Percentiles rank a stretch among this genome's conserved stretches.
These are phyloP conservation scores for Colletotrichum costaricense DNA, from an alignment of 2,329 filamentous ascomycete species.

Conservation along the genomic window DNA sequence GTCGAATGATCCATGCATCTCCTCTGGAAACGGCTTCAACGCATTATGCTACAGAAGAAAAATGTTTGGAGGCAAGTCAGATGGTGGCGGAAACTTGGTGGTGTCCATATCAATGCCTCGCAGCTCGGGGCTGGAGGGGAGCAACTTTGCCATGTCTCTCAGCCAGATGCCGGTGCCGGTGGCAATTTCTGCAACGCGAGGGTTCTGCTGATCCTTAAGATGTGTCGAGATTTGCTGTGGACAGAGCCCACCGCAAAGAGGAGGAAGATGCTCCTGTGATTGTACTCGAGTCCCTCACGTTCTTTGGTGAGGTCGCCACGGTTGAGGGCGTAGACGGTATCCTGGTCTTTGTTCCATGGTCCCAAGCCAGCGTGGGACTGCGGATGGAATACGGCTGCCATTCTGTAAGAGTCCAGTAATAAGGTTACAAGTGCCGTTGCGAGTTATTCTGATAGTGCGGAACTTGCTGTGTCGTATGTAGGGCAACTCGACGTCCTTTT, in stretches of 20 bases:
- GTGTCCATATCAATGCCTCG: conserved; percentile 37
- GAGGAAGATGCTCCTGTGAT: conserved; percentile 12
- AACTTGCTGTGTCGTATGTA: accelerated
- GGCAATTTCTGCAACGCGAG: conserved; percentile 34
- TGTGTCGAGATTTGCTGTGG: background rate
- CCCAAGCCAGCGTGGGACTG: background rate
- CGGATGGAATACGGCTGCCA: background rate
- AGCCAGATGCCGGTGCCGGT: conserved; percentile 40
- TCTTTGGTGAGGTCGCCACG: conserved; percentile 3
- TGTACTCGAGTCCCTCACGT: conserved; percentile 19
- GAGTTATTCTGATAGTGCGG: accelerated
- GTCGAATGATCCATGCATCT: conserved; percentile 30
- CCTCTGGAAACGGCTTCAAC: conserved; percentile 29
- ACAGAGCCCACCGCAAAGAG: conserved; percentile 16
- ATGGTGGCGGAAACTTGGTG: conserved; percentile 34
- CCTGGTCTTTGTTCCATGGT: conserved; percentile 13
- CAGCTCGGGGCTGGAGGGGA: conserved; percentile 28
- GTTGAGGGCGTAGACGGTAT: conserved; percentile 17
- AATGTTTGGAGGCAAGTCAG: conserved; percentile 31
- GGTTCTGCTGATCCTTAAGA: background rate
- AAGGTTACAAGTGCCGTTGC: background rate
- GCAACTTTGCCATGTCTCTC: conserved; percentile 29
- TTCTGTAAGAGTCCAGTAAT: background rate
- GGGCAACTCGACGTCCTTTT: background rate
- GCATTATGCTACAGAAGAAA: conserved; percentile 20